Evolutionary conservation across 1,284 basidiomycete genomes (phyloP), one percentile per base, ranked within the genome.

Genomic region (Takashimella tepidaria): DNA sequence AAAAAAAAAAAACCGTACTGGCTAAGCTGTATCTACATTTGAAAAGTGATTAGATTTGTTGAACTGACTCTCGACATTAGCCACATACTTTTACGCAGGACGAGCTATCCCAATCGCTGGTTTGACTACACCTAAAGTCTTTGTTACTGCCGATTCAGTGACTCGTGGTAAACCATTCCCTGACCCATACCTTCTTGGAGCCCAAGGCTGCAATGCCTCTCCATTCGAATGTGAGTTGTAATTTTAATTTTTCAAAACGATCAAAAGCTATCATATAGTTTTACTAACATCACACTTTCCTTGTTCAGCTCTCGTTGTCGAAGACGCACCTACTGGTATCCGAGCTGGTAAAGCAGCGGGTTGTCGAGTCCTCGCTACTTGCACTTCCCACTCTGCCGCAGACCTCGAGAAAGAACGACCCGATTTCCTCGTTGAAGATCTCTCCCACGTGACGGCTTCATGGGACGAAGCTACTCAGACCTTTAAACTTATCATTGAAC

Each of bases 281-380:
- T 25, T 16, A 8, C 4, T 16, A 21, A n/a, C 44, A 25, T 22
- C 37, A 50, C 45, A 5, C 31, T 12, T 25, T 13, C 21, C 25
- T 5, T 22, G n/a, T n/a, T 23, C 44, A 62, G 61, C 70, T 41
- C 57, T 79, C 49, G 76, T 77, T 41, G 64, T 78, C 16, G 77
- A 78, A 59, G 78, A 79, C 57, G 77, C 78, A 1, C 78, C 78
- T 1, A 77, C 76, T 5, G 78, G 78, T 53, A 74, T 79, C 60
- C 66, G 69, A 43, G 61, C 75, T 6, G 78, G 76, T 13, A 72
- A 77, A 58, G 77, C 75, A 3, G 73, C 77, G 0, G 78, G 78
- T 54, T 66, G 68, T 49, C 70, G 69, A 27, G 76, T 79, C 22
- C 63, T 77, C 25, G 76, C 77, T 21, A 75, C 76, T 42, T 76